These are phyloP conservation scores for Petunia hybrid DNA, from an alignment of 305 asterid genomes.

Conservation along the genomic window DNA sequence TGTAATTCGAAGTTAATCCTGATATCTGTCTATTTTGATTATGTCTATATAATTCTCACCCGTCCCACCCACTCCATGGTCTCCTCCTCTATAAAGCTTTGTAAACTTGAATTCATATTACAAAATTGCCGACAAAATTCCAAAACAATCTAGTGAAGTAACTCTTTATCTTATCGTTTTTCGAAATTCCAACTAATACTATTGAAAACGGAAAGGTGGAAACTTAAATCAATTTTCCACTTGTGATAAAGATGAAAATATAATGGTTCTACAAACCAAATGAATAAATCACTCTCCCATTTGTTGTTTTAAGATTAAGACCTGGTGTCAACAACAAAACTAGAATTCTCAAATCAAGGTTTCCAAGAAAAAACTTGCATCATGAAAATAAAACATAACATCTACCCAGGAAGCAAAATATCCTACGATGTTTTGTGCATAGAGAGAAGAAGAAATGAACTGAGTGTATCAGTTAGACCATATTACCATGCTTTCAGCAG, in stretches of 20 bases:
- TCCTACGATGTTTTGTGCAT: conserved; percentile 5
- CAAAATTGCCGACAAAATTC: background rate
- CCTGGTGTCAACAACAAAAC: background rate
- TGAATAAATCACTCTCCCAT: background rate
- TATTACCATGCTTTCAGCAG: background rate
- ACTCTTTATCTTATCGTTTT: background rate
- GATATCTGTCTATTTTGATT: too few relatives aligned
- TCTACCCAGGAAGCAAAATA: background rate
- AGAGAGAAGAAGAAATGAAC: background rate
- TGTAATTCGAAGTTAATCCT: too few relatives aligned
- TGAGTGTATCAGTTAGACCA: background rate
- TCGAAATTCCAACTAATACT: background rate
- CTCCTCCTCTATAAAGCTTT: background rate
- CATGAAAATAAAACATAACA: conserved; percentile 4
- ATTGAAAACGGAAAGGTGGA: background rate
- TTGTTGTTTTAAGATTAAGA: background rate
- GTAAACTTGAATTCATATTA: background rate
- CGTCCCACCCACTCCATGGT: background rate
- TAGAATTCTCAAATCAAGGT: conserved; percentile 11
- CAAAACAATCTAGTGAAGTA: background rate
- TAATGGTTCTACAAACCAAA: conserved; percentile 3
- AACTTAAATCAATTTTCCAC: background rate
- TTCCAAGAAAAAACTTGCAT: background rate
- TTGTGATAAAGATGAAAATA: background rate
- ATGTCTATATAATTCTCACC: too few relatives aligned